Evolutionary conservation across 2,329 filamentous ascomycete species (phyloP).

Genomic region (Colletotrichum orbiculare): DNA sequence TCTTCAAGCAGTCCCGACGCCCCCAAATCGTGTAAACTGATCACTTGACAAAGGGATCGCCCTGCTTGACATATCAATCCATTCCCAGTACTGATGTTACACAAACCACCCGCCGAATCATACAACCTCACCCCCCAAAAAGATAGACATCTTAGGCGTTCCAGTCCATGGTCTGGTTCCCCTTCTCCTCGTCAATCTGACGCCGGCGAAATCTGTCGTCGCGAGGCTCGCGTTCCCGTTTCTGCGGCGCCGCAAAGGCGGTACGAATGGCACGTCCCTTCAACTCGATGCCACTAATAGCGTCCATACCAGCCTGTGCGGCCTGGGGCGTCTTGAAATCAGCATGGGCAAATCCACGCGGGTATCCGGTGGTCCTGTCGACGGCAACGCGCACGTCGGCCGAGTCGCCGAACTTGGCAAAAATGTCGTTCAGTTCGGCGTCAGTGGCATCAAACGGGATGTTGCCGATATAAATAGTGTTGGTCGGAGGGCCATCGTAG

Average conservation of each 20-base stretch:
- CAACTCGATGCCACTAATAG: conserved; percentile 67
- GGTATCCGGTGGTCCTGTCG: conserved; percentile 82
- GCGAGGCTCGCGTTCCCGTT: too few relatives aligned
- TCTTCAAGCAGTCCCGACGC: too few relatives aligned
- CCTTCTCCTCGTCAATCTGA: conserved; percentile 35
- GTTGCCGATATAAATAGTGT: conserved; percentile 84
- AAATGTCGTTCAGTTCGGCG: conserved; percentile 81
- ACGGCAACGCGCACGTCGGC: conserved; percentile 84
- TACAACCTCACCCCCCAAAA: too few relatives aligned
- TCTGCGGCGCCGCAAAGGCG: conserved; percentile 63
- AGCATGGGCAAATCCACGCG: conserved; percentile 85
- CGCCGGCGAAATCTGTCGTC: not conserved
- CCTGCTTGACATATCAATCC: too few relatives aligned
- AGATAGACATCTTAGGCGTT: conserved; percentile 16
- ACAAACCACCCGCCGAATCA: too few relatives aligned
- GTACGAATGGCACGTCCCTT: conserved; percentile 74
- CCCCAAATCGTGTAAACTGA: too few relatives aligned
- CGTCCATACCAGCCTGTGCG: conserved; percentile 69
- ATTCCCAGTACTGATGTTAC: too few relatives aligned
- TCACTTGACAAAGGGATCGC: too few relatives aligned
- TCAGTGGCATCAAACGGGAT: conserved; percentile 89
- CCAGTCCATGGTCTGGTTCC: conserved; percentile 23
- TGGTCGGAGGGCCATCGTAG: conserved; percentile 13
- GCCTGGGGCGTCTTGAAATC: conserved; percentile 78
- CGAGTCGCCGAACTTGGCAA: conserved; percentile 76